These are phyloP conservation scores for Conidiobolus incongruus DNA, from an alignment of 371 early-diverging fungal species.

Conservation along the genomic window DNA sequence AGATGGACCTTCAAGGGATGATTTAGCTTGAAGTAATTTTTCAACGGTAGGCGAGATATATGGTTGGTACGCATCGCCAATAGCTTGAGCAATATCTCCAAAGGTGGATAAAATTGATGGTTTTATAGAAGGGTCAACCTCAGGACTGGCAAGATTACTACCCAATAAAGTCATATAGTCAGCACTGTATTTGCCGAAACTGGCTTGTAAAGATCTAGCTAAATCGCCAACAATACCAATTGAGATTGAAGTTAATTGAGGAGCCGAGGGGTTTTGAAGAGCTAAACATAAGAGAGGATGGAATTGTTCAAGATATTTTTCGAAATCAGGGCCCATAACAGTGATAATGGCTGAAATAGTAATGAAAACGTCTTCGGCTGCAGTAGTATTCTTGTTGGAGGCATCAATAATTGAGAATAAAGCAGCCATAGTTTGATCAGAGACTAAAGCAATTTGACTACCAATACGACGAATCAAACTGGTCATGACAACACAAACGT, in stretches of 20 bases:
- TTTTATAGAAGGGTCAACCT: conserved; percentile 66
- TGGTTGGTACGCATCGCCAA: conserved; percentile 63
- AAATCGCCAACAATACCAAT: conserved; percentile 90
- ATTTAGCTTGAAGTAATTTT: conserved; percentile 64
- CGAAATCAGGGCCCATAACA: conserved; percentile 61
- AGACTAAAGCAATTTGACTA: conserved; percentile 31
- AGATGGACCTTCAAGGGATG: conserved; percentile 25
- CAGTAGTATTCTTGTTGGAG: conserved; percentile 54
- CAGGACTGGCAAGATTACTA: conserved; percentile 45
- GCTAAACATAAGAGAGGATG: conserved; percentile 57
- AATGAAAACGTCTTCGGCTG: conserved; percentile 83
- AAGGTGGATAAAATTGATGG: conserved; percentile 84
- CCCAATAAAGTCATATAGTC: conserved; percentile 68
- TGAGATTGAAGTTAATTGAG: conserved; percentile 71
- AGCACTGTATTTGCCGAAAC: conserved; percentile 47
- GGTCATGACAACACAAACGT: conserved; percentile 69
- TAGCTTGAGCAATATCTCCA: conserved; percentile 93
- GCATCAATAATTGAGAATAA: conserved; percentile 38
- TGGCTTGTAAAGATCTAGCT: conserved; percentile 59
- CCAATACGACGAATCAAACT: conserved; percentile 51
- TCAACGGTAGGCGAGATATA: conserved; percentile 65
- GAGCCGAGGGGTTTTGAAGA: conserved; percentile 71
- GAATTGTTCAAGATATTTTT: conserved; percentile 66
- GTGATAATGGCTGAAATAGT: conserved; percentile 65
- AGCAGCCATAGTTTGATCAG: conserved; percentile 76